Percentiles rank a stretch among this genome's conserved stretches.
These are phyloP conservation scores for Rhododendron ovatum DNA, from an alignment of 148 eudicot species.

Conservation along the genomic window DNA sequence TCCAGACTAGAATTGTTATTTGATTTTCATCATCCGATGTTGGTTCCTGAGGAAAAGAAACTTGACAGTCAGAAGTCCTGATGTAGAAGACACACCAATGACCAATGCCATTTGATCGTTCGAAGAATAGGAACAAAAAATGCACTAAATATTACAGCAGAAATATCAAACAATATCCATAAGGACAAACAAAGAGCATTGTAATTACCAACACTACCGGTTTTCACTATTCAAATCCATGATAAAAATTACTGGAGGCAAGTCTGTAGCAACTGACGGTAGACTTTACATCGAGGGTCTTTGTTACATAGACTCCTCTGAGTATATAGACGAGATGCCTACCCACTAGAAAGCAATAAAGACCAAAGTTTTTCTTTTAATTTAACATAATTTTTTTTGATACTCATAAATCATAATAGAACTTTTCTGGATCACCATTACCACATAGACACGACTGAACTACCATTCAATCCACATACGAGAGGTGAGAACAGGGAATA, in stretches of 20 bases:
- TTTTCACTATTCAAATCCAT: no score
- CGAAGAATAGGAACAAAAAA: background rate
- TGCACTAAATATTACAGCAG: background rate
- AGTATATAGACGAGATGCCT: no score
- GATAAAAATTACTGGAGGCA: background rate
- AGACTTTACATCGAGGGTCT: background rate
- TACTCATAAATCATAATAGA: no score
- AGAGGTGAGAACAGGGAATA: background rate
- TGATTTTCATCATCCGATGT: constrained; percentile 63
- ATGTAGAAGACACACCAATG: background rate
- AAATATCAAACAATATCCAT: no score
- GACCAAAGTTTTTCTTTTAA: no score
- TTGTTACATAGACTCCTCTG: background rate
- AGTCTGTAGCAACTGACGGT: background rate
- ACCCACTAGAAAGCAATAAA: no score
- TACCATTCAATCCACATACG: constrained; percentile 7
- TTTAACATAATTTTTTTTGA: no score
- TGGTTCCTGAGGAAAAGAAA: constrained; percentile 88
- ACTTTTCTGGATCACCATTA: no score
- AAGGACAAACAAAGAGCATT: no score
- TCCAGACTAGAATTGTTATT: constrained; percentile 67
- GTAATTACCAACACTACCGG: no score
- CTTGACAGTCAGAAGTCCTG: constrained; percentile 7
- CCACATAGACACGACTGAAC: no score
- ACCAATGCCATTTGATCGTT: background rate